Base-by-base conservation (phyloP, 2,329 filamentous ascomycete genomes). In the Exophiala mesophila region DNA sequence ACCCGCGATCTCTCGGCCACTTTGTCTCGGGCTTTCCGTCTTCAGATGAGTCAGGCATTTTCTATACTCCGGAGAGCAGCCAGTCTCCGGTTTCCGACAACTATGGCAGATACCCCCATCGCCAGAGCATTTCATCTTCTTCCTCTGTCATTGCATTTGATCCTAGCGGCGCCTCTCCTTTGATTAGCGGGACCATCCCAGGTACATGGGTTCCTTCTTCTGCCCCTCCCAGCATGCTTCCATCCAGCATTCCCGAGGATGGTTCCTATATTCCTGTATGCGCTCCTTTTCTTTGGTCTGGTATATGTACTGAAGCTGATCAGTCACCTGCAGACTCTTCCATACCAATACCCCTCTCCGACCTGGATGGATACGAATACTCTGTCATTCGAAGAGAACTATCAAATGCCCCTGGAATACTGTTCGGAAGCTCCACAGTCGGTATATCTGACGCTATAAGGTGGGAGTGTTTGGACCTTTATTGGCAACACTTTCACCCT, bases 281-380 rank as follows among this genome's bases (percentile, higher is more conserved):
- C 41, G 12, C 40, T 36, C 49, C 44, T 48, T 51, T 41, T 45
- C 42, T 38, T 48, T 41, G 33, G 33, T 38, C 44, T 50, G 39
- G 40, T 49, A 39, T 41, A 40, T 51, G 41, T 54, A 51, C 53
- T 57, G 53, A 55, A 49, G 48, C 51, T 57, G 53, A 57, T 55
- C 50, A 55, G 53, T 55, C 55, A 37, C 45, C 43, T 40, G 36
- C 47, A 65, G 62, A 55, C 54, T 50, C 57, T 63, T 35, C 58
- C 60, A 33, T 68, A 59, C 55, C 61, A 61, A 45, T 64, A 64
- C 52, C 61, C 58, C 54, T 64, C 61, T 55, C 59, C 58, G 49
- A 58, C 55, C 41, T 69, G 66, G 66, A 58, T 59, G 53, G 59
- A 59, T 44, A 56, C 59, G 53, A 64, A 54, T 57, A 56, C 57